phyloP scores from a whole-genome alignment of 345 rosid species.

The Populus davidiana region DNA sequence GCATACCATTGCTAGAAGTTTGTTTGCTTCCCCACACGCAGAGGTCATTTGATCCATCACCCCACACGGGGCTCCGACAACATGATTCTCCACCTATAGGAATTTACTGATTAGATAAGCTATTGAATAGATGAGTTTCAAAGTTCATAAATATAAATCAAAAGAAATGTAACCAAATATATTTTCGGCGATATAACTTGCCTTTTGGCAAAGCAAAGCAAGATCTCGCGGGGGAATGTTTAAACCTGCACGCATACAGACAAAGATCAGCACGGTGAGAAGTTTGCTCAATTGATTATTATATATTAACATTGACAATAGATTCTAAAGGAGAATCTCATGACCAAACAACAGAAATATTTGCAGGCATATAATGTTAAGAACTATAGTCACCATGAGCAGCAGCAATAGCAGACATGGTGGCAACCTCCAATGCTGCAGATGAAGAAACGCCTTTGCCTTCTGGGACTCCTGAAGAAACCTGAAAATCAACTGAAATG shows the following conservation, averaged over 20 bases:
- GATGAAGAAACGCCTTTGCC: slow-evolving; percentile 99
- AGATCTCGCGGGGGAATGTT: slow-evolving; percentile 71
- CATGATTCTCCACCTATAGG: slow-evolving; percentile 89
- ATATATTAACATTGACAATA: neutral
- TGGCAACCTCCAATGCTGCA: slow-evolving; percentile 95
- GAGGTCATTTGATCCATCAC: slow-evolving; percentile 99
- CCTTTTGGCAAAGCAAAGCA: slow-evolving; percentile 98
- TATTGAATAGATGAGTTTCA: no score
- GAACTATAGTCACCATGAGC: slow-evolving; percentile 62
- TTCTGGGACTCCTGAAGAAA: slow-evolving; percentile 95
- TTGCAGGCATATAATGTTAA: no score
- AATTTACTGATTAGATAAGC: neutral
- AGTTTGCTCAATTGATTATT: no score
- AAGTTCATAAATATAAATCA: neutral
- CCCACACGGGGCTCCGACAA: slow-evolving; percentile 99
- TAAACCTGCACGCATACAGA: slow-evolving; percentile 56
- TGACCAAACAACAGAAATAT: no score
- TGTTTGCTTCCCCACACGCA: slow-evolving; percentile 96
- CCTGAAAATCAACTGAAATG: slow-evolving; percentile 44
- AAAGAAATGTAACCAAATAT: slow-evolving; percentile 8
- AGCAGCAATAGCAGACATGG: slow-evolving; percentile 96
- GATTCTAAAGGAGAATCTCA: no score
- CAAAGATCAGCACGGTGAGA: neutral
- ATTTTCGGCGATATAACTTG: no score
- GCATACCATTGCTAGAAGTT: slow-evolving; percentile 97